Evolutionary conservation across 139 green algal species (phyloP).

Genomic region (Edaphochlamys debaryana): DNA sequence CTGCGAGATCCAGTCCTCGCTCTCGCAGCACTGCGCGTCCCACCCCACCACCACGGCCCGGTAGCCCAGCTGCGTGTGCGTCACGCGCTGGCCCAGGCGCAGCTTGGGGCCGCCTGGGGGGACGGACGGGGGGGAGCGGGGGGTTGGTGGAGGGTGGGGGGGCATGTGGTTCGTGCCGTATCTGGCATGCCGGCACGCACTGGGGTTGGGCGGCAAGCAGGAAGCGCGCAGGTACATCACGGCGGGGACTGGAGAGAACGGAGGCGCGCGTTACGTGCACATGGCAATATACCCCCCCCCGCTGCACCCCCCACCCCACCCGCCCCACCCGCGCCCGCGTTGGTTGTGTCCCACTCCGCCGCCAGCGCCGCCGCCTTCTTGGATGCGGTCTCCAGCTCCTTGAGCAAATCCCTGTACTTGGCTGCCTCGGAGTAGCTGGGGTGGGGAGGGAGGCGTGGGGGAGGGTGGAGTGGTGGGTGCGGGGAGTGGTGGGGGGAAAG

Average conservation of each 20-base stretch:
- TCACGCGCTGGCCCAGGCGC: constrained; percentile 77
- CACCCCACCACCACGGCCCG: constrained; percentile 81
- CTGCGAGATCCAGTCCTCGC: constrained; percentile 67
- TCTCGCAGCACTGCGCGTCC: constrained; percentile 84
- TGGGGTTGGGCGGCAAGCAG: too few relatives aligned
- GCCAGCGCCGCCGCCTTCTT: constrained; percentile 51
- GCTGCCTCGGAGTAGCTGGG: constrained; percentile 79
- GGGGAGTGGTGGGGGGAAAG: too few relatives aligned
- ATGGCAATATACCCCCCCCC: background rate
- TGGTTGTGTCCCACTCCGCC: constrained; percentile 25
- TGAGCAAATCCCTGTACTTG: constrained; percentile 72
- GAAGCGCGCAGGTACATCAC: too few relatives aligned
- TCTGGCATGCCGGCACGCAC: too few relatives aligned
- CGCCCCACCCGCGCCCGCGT: too few relatives aligned
- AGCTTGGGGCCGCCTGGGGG: constrained; percentile 42
- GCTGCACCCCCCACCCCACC: background rate
- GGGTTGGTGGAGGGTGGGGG: too few relatives aligned
- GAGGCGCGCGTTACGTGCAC: too few relatives aligned
- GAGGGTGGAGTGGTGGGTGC: too few relatives aligned
- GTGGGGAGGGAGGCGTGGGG: background rate
- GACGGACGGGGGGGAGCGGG: background rate
- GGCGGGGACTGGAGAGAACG: too few relatives aligned
- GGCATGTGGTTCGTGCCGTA: too few relatives aligned
- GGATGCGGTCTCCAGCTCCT: constrained; percentile 62
- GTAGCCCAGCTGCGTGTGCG: constrained; percentile 67